phyloP scores from a whole-genome alignment of 345 rosid species.

The Lumnitzera racemosa region DNA sequence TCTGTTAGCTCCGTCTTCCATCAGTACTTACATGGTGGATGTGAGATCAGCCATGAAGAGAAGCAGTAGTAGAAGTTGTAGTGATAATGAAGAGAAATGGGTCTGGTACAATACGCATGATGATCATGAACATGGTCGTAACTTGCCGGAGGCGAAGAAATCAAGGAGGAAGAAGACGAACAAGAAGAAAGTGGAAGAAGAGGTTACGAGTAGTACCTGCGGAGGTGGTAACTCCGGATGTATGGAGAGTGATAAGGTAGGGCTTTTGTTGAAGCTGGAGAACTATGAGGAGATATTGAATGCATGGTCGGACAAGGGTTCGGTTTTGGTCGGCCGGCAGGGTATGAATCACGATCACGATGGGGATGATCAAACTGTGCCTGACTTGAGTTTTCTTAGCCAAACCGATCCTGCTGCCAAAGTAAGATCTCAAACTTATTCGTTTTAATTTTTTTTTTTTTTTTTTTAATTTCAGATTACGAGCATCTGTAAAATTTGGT shows the following conservation, averaged over 20 bases:
- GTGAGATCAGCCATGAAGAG: conserved; percentile 61
- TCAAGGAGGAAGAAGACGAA: conserved; percentile 40
- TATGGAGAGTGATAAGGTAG: conserved; percentile 13
- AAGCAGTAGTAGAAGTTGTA: conserved; percentile 35
- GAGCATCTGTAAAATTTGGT: too few relatives aligned
- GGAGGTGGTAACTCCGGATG: conserved; percentile 20
- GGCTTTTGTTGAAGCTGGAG: conserved; percentile 70
- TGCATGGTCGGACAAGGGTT: conserved; percentile 80
- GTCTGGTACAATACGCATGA: conserved; percentile 43
- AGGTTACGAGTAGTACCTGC: conserved; percentile 32
- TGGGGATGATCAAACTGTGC: conserved; percentile 57
- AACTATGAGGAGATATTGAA: conserved; percentile 61
- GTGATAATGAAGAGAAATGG: conserved; percentile 60
- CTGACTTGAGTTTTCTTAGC: conserved; percentile 31
- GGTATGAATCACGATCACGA: background rate
- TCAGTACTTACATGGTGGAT: conserved; percentile 6
- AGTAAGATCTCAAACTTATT: conserved; percentile 21
- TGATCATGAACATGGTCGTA: too few relatives aligned
- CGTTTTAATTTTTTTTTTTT: background rate
- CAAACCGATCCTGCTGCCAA: conserved; percentile 16
- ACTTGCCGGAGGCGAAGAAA: too few relatives aligned
- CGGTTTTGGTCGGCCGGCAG: conserved; percentile 44
- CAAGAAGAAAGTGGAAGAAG: conserved; percentile 48
- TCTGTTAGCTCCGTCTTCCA: conserved; percentile 14
- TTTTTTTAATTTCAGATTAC: too few relatives aligned